phyloP scores from a whole-genome alignment of 495 filamentous ascomycete genomes.

The Daldinia bambusicola region DNA sequence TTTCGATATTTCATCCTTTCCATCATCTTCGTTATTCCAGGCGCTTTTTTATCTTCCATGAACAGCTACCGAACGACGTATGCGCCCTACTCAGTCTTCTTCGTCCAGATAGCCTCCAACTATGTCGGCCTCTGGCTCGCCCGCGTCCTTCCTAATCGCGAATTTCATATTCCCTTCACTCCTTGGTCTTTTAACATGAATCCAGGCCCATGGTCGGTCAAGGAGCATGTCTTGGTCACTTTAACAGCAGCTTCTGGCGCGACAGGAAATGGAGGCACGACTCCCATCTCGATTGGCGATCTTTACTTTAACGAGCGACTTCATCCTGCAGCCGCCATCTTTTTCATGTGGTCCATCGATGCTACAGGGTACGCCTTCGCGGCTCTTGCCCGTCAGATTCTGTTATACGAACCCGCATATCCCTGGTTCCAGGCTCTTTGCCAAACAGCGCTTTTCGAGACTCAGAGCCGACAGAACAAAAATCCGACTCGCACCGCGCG shows the following conservation, averaged over 20 bases:
- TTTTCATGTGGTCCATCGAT: slow-evolving; percentile 68
- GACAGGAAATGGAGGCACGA: slow-evolving; percentile 61
- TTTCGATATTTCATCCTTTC: slow-evolving; percentile 67
- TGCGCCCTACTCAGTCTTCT: slow-evolving; percentile 67
- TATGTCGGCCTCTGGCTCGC: slow-evolving; percentile 66
- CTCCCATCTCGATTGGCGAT: slow-evolving; percentile 62
- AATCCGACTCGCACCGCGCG: slow-evolving; percentile 58
- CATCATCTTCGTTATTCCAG: slow-evolving; percentile 62
- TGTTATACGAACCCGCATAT: slow-evolving; percentile 66
- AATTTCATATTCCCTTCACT: slow-evolving; percentile 59
- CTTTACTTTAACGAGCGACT: slow-evolving; percentile 63
- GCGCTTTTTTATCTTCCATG: slow-evolving; percentile 65
- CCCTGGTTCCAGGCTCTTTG: slow-evolving; percentile 63
- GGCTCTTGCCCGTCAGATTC: slow-evolving; percentile 61
- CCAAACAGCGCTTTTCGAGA: slow-evolving; percentile 66
- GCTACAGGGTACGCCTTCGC: slow-evolving; percentile 67
- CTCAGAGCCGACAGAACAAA: slow-evolving; percentile 62
- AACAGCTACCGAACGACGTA: slow-evolving; percentile 64
- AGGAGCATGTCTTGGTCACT: slow-evolving; percentile 68
- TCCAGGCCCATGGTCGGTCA: slow-evolving; percentile 66
- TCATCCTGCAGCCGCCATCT: slow-evolving; percentile 61
- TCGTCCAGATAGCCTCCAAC: slow-evolving; percentile 66
- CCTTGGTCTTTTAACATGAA: slow-evolving; percentile 62
- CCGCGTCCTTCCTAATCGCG: slow-evolving; percentile 58
- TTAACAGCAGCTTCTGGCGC: slow-evolving; percentile 66